Percentiles rank a stretch among this genome's conserved stretches.
Conservation (phyloP, 306 rosid species). For the Corylus heterophylla region DNA sequence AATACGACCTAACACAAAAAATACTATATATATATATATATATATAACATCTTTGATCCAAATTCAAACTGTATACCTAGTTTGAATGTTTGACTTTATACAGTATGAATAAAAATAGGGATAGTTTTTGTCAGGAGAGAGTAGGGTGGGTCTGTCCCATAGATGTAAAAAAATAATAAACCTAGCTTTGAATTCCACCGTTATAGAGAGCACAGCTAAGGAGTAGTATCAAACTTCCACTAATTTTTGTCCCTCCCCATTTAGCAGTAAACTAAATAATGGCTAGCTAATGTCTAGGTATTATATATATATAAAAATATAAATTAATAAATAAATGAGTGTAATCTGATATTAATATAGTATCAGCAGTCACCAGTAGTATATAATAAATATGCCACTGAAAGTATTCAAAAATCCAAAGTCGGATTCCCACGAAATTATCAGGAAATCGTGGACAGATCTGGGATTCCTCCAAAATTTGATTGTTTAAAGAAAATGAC, state of each 20-base stretch:
- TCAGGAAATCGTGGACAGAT: slow-evolving; percentile 42
- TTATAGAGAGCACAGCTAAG: neutral
- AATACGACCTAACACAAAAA: too few relatives aligned
- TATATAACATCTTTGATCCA: too few relatives aligned
- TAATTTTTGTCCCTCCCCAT: neutral
- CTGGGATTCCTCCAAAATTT: slow-evolving; percentile 36
- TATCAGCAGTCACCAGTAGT: neutral
- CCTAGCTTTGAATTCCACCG: slow-evolving; percentile 7
- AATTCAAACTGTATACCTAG: neutral
- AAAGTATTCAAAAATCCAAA: slow-evolving; percentile 27
- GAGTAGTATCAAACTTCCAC: neutral
- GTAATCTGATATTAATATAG: neutral
- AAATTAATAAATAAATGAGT: too few relatives aligned
- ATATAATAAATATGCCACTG: slow-evolving; percentile 26
- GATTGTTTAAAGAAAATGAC: slow-evolving; percentile 44
- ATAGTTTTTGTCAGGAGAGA: slow-evolving; percentile 18
- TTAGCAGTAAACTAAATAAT: neutral
- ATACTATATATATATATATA: too few relatives aligned
- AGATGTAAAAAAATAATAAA: slow-evolving; percentile 8
- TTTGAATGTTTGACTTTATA: slow-evolving; percentile 16
- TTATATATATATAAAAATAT: neutral
- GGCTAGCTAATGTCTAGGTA: too few relatives aligned
- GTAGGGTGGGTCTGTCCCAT: neutral
- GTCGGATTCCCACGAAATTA: slow-evolving; percentile 45
- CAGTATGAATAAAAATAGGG: slow-evolving; percentile 13